A percentile compares a stretch with the other conserved stretches of the same genome.
Conservation (phyloP, 164 flowering plant species). For the Houttuynia cordata region DNA sequence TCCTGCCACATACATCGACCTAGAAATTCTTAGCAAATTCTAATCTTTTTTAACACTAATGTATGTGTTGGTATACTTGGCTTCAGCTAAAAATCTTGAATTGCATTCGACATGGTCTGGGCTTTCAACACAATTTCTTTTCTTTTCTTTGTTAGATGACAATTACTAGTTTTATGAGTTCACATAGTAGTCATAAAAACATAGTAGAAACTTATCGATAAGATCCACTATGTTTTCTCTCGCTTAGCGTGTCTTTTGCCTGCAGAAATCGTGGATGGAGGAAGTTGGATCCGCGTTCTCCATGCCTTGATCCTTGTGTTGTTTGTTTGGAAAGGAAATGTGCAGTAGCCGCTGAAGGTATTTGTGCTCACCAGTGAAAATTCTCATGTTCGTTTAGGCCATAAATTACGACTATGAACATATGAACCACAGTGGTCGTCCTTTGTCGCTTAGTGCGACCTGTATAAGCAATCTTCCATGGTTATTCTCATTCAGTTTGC, state of each 20-base stretch:
- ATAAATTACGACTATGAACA: too few species aligned
- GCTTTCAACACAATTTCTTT: background rate
- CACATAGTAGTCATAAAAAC: too few species aligned
- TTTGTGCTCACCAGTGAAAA: too few species aligned
- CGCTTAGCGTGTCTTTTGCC: background rate
- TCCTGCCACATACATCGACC: background rate
- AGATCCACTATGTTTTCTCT: background rate
- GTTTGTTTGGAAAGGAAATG: conserved; percentile 89
- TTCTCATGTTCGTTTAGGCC: too few species aligned
- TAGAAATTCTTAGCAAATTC: background rate
- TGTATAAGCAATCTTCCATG: too few species aligned
- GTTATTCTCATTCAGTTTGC: background rate
- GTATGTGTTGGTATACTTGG: background rate
- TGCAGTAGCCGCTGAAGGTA: conserved; percentile 89
- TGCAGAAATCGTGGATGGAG: conserved; percentile 91
- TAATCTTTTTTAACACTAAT: background rate
- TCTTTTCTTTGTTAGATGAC: background rate
- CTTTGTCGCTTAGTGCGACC: too few species aligned
- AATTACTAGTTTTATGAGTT: too few species aligned
- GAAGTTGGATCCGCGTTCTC: conserved; percentile 19
- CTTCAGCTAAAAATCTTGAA: background rate
- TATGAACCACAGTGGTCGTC: too few species aligned
- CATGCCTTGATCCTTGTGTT: conserved; percentile 70
- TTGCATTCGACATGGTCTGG: background rate
- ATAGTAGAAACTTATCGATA: too few species aligned